phyloP scores from a whole-genome alignment of 2,329 filamentous ascomycete species.

The Trematosphaeria pertusa region DNA sequence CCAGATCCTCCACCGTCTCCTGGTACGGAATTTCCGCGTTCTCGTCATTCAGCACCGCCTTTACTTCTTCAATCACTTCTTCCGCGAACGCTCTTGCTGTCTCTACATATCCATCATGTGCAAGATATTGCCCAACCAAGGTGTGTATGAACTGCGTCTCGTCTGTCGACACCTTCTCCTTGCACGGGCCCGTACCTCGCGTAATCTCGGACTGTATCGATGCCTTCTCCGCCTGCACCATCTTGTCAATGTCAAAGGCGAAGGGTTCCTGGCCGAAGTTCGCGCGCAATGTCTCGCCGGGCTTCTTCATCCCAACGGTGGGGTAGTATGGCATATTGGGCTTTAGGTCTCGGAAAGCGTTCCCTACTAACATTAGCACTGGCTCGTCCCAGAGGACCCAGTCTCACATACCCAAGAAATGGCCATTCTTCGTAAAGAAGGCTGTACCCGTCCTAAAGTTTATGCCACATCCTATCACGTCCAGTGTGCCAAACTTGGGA shows the following conservation, averaged over 20 bases:
- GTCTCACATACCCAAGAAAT: conserved; percentile 60
- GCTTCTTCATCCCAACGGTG: conserved; percentile 71
- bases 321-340: conserved; percentile 69
- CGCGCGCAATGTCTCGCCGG: conserved; percentile 63
- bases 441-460: conserved; percentile 67
- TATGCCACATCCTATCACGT: conserved; percentile 70
- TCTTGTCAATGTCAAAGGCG: conserved; percentile 86
- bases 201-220: conserved; percentile 44
- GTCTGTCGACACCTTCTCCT: conserved; percentile 53
- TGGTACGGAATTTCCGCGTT: conserved; percentile 60
- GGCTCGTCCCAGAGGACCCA: not conserved
- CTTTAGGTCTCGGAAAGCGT: conserved; percentile 72
- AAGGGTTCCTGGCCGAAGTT: conserved; percentile 78
- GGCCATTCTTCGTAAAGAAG: conserved; percentile 72
- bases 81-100: conserved; percentile 87
- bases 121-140: conserved; percentile 85
- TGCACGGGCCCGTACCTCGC: conserved; percentile 21
- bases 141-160: conserved; percentile 84
- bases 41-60: conserved; percentile 68
- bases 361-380: conserved; percentile 58
- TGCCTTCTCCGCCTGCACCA: conserved; percentile 62
- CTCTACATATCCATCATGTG: conserved; percentile 94
- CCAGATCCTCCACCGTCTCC: conserved; percentile 79
- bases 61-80: conserved; percentile 77
- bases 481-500: conserved; percentile 64